Evolutionary conservation across 2,329 filamentous ascomycete species (phyloP).

Genomic region (Calonectria pauciramosa): DNA sequence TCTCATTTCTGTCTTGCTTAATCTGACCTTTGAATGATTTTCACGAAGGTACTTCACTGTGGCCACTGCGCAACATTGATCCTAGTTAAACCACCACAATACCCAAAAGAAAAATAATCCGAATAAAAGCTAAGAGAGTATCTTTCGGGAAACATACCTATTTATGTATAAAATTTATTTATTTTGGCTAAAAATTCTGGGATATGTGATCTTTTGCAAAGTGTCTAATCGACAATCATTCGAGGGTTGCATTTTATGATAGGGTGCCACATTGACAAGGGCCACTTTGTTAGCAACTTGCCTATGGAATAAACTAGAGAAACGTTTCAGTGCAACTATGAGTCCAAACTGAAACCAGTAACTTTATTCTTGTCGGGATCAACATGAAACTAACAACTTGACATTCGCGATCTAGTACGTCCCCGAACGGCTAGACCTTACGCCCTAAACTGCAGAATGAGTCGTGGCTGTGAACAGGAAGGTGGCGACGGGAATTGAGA

Average conservation of each 20-base stretch:
- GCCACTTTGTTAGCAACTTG: background rate
- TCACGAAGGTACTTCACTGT: too few relatives aligned
- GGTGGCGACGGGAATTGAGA: background rate
- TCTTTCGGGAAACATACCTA: too few relatives aligned
- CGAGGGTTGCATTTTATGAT: too few relatives aligned
- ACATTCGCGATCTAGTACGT: background rate
- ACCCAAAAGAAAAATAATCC: too few relatives aligned
- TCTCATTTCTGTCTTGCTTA: background rate
- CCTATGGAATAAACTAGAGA: background rate
- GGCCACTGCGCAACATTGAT: too few relatives aligned
- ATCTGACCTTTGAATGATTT: too few relatives aligned
- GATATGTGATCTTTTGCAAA: too few relatives aligned
- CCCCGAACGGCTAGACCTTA: background rate
- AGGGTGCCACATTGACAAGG: background rate
- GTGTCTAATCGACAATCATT: too few relatives aligned
- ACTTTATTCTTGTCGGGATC: background rate
- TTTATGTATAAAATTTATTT: too few relatives aligned
- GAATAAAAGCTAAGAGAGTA: too few relatives aligned
- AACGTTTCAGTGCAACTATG: background rate
- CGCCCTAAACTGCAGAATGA: background rate
- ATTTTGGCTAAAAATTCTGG: too few relatives aligned
- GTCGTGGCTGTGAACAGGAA: background rate
- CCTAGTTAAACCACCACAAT: too few relatives aligned
- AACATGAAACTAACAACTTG: background rate
- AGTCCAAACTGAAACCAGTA: background rate